Conservation (phyloP, 305 asterid genomes). For the Ilex paraguariensis region DNA sequence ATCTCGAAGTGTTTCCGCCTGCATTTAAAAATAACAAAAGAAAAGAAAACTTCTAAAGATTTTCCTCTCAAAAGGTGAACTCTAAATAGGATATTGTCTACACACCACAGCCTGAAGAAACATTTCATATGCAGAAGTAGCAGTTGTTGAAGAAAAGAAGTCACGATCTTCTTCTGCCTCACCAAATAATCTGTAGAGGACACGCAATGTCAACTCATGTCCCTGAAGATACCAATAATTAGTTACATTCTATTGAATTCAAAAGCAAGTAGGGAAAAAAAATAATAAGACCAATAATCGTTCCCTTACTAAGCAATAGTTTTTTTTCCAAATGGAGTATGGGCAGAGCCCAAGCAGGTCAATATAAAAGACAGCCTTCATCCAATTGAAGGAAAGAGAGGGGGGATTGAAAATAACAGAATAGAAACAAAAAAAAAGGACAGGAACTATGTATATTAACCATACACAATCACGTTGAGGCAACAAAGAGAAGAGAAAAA, state of each 20-base stretch:
- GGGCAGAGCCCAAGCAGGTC: no score
- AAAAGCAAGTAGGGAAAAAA: slow-evolving; percentile 11
- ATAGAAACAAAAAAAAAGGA: no score
- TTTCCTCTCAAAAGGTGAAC: no score
- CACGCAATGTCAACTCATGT: slow-evolving; percentile 95
- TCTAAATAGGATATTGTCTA: slow-evolving; percentile 14
- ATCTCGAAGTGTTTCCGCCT: slow-evolving; percentile 89
- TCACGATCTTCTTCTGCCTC: slow-evolving; percentile 95
- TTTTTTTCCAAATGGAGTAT: no score
- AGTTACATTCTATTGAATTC: slow-evolving; percentile 34
- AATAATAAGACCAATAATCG: neutral
- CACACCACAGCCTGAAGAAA: slow-evolving; percentile 92
- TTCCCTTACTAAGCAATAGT: neutral
- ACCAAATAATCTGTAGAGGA: slow-evolving; percentile 94
- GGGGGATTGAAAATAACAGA: no score
- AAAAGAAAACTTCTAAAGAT: neutral
- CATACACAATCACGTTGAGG: no score
- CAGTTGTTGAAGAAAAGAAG: slow-evolving; percentile 80
- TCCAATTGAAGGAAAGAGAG: no score
- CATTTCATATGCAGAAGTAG: slow-evolving; percentile 81
- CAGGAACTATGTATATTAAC: no score
- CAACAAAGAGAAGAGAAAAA: no score
- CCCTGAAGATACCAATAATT: slow-evolving; percentile 78
- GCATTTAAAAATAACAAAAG: slow-evolving; percentile 14
- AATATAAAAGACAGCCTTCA: no score